These are phyloP conservation scores for Pseudocercospora vitis DNA, from an alignment of 2,329 filamentous ascomycete species.

Conservation along the genomic window DNA sequence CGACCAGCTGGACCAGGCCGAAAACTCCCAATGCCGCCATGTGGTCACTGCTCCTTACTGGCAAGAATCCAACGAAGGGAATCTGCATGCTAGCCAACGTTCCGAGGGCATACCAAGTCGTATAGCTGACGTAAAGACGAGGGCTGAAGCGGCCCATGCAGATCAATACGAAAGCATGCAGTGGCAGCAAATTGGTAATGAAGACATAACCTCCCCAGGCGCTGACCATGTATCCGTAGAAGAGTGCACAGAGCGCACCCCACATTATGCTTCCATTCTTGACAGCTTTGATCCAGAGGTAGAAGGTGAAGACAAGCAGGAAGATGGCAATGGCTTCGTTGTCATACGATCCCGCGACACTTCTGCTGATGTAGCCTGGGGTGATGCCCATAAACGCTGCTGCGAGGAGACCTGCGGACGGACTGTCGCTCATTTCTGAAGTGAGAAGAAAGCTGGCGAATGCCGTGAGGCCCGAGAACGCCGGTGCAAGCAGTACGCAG, in stretches of 20 bases:
- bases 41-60: slow-evolving; percentile 95
- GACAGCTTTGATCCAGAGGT: slow-evolving; percentile 96
- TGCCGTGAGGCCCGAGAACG: slow-evolving; percentile 89
- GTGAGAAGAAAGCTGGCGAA: slow-evolving; percentile 92
- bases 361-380: slow-evolving; percentile 95
- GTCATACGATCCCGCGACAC: slow-evolving; percentile 96
- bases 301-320: slow-evolving; percentile 97
- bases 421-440: slow-evolving; percentile 93
- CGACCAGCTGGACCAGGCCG: slow-evolving; percentile 89
- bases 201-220: slow-evolving; percentile 99
- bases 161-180: slow-evolving; percentile 90
- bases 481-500: slow-evolving; percentile 92
- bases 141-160: slow-evolving; percentile 97
- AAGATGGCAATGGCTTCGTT: slow-evolving; percentile 99
- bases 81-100: slow-evolving; percentile 99
- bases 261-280: slow-evolving; percentile 96
- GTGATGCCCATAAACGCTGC: slow-evolving; percentile 97
- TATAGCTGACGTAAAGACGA: slow-evolving; percentile 92
- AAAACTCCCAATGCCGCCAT: slow-evolving; percentile 97
- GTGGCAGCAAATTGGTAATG: slow-evolving; percentile 93
- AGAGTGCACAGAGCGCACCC: slow-evolving; percentile 90
- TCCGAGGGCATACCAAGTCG: slow-evolving; percentile 95
- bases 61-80: slow-evolving; percentile 95
- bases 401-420: slow-evolving; percentile 90
- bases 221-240: slow-evolving; percentile 99